Base-by-base conservation (phyloP, 1,139 yeast genomes). In the Yamadazyma triangularis region DNA sequence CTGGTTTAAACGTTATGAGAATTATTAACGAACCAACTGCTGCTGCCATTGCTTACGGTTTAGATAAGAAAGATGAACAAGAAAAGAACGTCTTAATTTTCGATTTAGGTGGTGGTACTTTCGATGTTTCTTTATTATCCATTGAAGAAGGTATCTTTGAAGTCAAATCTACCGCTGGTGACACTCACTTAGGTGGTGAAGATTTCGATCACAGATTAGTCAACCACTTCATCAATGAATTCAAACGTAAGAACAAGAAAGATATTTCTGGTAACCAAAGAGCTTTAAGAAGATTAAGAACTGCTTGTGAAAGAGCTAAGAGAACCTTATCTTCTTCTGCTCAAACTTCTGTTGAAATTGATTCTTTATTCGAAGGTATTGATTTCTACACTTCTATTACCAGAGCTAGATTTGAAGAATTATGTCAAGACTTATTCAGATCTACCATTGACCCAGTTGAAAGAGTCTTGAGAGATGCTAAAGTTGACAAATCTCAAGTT, bases 161-260 rank as follows among this genome's bases (percentile, higher is more conserved):
- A 62, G 98, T 91, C 63, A 89, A 89, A 81, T 93, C 98, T 58
- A 91, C 98, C 58, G 96, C 97, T 64, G 98, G 98, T 87, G 96
- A 91, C 76, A 91, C 98, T 59, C 98, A 89, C 74, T 83, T 89
- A 77, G 97, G 98, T 82, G 97, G 97, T 83, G 95, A 89, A 78
- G 97, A 89, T 77, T 89, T 89, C 73, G 96, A 88, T 71, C 81
- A 89, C 80, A 85, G 88, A 79, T 79, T 89, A 62, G 84, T 89
- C 64, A 91, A 85, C 68, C 87, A 78, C 78, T 89, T 89, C 81
- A 80, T 81, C 70, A 78, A 79, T 58, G 96, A 89, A 64, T 89
- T 89, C 91, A 82, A 87, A 79, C 85, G 87, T 80, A 89, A 89
- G 83, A 83, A 93, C 65, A 89, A 91, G 76, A 73, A 75, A 69